Percentiles rank a stretch among this genome's conserved stretches.
These are phyloP conservation scores for Arthroderma sp. DNA, from an alignment of 2,329 filamentous ascomycete genomes.

Conservation along the genomic window DNA sequence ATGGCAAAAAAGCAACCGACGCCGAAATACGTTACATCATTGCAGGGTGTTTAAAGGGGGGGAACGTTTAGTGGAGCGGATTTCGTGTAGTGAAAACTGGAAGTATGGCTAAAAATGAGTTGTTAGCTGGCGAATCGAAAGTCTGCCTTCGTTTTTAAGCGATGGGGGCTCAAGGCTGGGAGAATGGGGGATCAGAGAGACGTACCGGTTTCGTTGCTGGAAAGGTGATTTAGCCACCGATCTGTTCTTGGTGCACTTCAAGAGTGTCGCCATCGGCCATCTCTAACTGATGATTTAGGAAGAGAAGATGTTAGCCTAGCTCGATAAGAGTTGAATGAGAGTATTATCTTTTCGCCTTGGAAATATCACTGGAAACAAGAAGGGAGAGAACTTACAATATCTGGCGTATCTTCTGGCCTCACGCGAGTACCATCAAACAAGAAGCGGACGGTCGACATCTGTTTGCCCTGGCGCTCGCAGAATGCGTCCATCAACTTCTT, in stretches of 20 bases:
- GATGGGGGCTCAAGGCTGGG: too few relatives aligned
- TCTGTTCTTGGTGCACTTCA: slow-evolving; percentile 96
- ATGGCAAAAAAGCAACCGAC: too few relatives aligned
- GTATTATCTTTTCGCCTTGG: not conserved
- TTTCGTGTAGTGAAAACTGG: too few relatives aligned
- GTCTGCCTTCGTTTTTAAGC: too few relatives aligned
- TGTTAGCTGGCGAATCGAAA: too few relatives aligned
- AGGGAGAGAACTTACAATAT: slow-evolving; percentile 54
- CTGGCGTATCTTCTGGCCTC: slow-evolving; percentile 75
- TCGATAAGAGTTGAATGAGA: not conserved
- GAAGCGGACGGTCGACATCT: slow-evolving; percentile 71
- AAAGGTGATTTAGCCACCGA: slow-evolving; percentile 48
- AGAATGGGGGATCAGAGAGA: not conserved
- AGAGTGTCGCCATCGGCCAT: slow-evolving; percentile 88
- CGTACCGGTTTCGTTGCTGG: not conserved
- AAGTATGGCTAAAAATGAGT: too few relatives aligned
- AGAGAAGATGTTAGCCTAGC: slow-evolving; percentile 3
- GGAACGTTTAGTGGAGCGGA: too few relatives aligned
- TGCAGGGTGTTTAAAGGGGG: too few relatives aligned
- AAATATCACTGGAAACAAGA: slow-evolving; percentile 1
- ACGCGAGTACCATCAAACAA: slow-evolving; percentile 93
- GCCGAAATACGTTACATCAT: too few relatives aligned
- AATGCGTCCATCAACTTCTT: slow-evolving; percentile 99
- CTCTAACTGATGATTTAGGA: not conserved
- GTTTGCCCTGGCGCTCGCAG: slow-evolving; percentile 91